Evolutionary conservation across 305 asterid genomes (phyloP), one percentile per base, ranked within the genome.

Genomic region (Fraxinus sp.): DNA sequence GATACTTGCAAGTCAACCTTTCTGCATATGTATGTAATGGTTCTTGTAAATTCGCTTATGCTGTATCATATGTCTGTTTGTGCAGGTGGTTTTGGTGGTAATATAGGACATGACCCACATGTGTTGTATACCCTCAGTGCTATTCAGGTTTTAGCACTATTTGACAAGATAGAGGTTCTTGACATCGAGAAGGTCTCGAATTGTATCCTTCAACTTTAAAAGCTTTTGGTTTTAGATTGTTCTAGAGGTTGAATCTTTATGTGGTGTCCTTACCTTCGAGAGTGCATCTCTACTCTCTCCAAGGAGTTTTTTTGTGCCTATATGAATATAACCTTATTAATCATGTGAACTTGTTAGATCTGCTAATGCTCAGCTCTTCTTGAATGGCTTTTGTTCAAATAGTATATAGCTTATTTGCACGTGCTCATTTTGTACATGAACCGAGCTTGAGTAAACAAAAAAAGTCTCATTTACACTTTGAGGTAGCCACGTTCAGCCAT

Each of bases 11-110:
- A 81, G 39, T 52, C 41, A 55, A 80, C 33, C 80, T 71, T 16
- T 64, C 18, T 52, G 74, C 49, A 74, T 66, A 7, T 49, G 46
- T 44, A 55, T 77, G 28, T 26, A 30, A 22, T 49, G 36, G 32
- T 78, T 84, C 30, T 85, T 33, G 74, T 14, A 32, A 35, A 71
- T 70, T 46, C 49, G 64, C 16, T 72, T 20, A 73, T 75, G 26
- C 37, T 80, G 16, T 82, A 28, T 6, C 36, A 8, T 82, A 49
- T 20, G 33, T 84, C 75, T 52, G 36, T 79, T 77, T 39, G 55
- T 87, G 88, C 91, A 95, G 97, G 98, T 83, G 99, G 99, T 75
- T 95, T 95, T 85, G 94, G 97, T 82, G 98, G 99, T 81, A 95
- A 96, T 80, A 87, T 91, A 72, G 99, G 98, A 70, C 98, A 96